Percentiles rank a stretch among this genome's conserved stretches.
Evolutionary conservation across 495 filamentous ascomycete genomes (phyloP).

Genomic region (Ascobolus immersus): DNA sequence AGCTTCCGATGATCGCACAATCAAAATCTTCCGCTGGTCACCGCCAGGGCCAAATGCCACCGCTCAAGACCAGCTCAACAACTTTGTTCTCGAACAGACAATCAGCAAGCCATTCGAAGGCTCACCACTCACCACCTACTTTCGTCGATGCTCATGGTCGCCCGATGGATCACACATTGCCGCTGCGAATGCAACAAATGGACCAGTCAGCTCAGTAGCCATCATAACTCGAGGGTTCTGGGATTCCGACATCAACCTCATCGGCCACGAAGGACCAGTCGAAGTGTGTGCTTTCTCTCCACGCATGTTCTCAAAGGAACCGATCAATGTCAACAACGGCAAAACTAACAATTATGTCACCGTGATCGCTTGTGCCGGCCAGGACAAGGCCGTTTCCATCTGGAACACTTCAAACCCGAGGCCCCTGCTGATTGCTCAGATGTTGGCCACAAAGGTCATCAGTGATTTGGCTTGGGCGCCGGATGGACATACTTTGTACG

Average conservation of each 20-base stretch:
- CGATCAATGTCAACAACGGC: slow-evolving; percentile 20
- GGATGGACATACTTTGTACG: slow-evolving; percentile 64
- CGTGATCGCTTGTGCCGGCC: slow-evolving; percentile 86
- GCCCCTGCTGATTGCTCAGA: slow-evolving; percentile 67
- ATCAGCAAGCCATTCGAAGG: slow-evolving; percentile 63
- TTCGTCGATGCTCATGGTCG: slow-evolving; percentile 86
- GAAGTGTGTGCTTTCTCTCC: slow-evolving; percentile 96
- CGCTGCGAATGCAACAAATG: slow-evolving; percentile 87
- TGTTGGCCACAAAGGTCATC: slow-evolving; percentile 68
- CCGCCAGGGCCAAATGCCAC: slow-evolving; percentile 78
- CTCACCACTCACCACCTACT: slow-evolving; percentile 88
- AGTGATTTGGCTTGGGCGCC: slow-evolving; percentile 89
- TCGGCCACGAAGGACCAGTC: slow-evolving; percentile 87
- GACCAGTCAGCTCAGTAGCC: slow-evolving; percentile 85
- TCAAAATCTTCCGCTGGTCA: slow-evolving; percentile 90
- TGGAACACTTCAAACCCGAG: slow-evolving; percentile 91
- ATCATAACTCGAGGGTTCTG: slow-evolving; percentile 80
- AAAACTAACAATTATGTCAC: slow-evolving; percentile 37
- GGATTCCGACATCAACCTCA: slow-evolving; percentile 92
- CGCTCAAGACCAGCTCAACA: slow-evolving; percentile 77
- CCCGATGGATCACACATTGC: slow-evolving; percentile 94
- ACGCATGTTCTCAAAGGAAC: slow-evolving; percentile 56
- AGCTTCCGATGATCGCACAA: slow-evolving; percentile 82
- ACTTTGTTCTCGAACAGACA: slow-evolving; percentile 72
- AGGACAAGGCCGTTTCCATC: slow-evolving; percentile 80